Percentiles rank a stretch among this genome's conserved stretches.
Conservation (phyloP, 805 yeast genomes). For the Monosporozyma unispora region DNA sequence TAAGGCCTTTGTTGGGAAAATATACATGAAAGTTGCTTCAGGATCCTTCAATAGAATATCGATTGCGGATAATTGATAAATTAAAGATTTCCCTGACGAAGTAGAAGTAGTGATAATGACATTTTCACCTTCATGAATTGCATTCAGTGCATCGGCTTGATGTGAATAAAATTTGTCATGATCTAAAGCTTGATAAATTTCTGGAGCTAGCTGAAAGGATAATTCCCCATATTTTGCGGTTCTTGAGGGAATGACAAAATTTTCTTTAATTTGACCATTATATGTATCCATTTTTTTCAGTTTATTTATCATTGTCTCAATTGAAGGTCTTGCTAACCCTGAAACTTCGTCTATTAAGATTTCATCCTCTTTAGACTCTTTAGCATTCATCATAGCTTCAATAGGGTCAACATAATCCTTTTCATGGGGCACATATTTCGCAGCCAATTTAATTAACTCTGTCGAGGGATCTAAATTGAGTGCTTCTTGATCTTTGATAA, state of each 20-base stretch:
- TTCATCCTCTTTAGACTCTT: constrained; percentile 17
- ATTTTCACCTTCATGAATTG: constrained; percentile 47
- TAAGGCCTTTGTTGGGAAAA: constrained; percentile 94
- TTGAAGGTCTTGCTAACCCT: constrained; percentile 32
- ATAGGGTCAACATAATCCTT: constrained; percentile 52
- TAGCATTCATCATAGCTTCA: constrained; percentile 40
- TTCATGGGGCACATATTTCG: constrained; percentile 38
- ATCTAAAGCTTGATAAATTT: constrained; percentile 43
- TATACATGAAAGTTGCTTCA: constrained; percentile 62
- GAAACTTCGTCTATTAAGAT: constrained; percentile 20
- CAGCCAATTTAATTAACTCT: constrained; percentile 32
- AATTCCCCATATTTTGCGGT: constrained; percentile 38
- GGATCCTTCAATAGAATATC: constrained; percentile 34
- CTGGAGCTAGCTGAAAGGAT: constrained; percentile 40
- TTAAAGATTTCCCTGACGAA: constrained; percentile 89
- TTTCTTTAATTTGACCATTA: constrained; percentile 50
- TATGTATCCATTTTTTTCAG: constrained; percentile 45
- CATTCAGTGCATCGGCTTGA: constrained; percentile 69
- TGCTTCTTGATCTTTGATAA: constrained; percentile 26
- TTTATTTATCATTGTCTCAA: constrained; percentile 41
- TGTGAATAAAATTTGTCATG: constrained; percentile 58
- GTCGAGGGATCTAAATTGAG: constrained; percentile 35
- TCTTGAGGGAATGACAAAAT: constrained; percentile 40
- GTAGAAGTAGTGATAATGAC: constrained; percentile 92
- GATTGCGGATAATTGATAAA: constrained; percentile 82